Base-by-base conservation (phyloP, 208 protist species). In the Jaenimonas drosophilae region DNA sequence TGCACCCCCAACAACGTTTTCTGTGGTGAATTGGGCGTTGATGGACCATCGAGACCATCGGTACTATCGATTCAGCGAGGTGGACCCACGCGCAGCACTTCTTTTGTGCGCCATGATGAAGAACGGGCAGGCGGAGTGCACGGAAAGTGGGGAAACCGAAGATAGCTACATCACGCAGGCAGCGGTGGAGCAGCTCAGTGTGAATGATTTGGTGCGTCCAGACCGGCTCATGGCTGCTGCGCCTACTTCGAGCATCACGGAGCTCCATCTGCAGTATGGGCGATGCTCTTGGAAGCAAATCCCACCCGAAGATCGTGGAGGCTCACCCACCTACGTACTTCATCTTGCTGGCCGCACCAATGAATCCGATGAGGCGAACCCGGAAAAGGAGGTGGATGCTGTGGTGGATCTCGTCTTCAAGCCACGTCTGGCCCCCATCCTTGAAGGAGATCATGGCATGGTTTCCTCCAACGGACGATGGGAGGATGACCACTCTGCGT, bases 41-140 rank as follows among this genome's bases (percentile, higher is more conserved):
- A 59, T 67, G 3, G 76, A 80, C 49, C 56, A 76, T 47, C 43
- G 64, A 14, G 40, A 45, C n/a, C n/a, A 56, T 12, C 49, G 59
- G 42, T 74, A 75, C 40, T 80, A 77, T 38, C 70, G 71, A 2
- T 85, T 79, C 55, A 66, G 59, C 45, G 47, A 61, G n/a, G 23
- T 68, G 1, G 76, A 80, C 43, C 38, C 61, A 16, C 63, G 67
- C 17, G 45, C 67, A 12, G 70, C 76, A 0, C 43, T 66, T 20
- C 44, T 80, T 3, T 33, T 67, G 20, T 54, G 60, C 40, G 63
- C 58, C 30, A 51, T 85, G 24, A 54, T 76, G 7, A 70, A 66
- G 1, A 70, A 72, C 38, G 54, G 61, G 26, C 48, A 47, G 23
- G 32, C 63, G 30, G 44, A 41, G 2, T 41, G 49, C 11, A 27